Conservation (phyloP, 106 monocot species). For the Dendrobium catenatum region DNA sequence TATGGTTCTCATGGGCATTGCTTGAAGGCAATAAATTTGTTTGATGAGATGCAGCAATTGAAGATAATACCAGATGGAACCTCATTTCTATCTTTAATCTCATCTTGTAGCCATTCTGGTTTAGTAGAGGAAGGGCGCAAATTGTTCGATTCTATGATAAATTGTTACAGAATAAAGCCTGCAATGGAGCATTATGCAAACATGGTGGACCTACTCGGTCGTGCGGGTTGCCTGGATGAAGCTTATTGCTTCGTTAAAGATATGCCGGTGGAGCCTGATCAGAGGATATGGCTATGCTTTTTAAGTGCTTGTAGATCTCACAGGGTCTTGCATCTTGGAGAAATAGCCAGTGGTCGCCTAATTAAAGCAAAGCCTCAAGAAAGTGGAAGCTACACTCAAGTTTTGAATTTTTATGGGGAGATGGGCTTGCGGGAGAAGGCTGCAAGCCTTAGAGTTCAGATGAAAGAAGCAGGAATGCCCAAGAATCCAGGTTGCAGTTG, state of each 20-base stretch:
- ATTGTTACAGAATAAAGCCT: slow-evolving; percentile 20
- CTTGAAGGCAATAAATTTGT: slow-evolving; percentile 24
- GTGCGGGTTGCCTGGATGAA: slow-evolving; percentile 34
- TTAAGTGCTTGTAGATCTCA: slow-evolving; percentile 33
- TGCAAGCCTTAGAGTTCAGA: slow-evolving; percentile 17
- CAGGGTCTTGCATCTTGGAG: slow-evolving; percentile 19
- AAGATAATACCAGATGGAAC: slow-evolving; percentile 24
- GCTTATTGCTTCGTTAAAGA: slow-evolving; percentile 27
- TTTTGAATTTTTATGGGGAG: slow-evolving; percentile 39
- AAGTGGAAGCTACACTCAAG: slow-evolving; percentile 30
- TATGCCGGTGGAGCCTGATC: slow-evolving; percentile 19
- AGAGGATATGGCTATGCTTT: slow-evolving; percentile 29
- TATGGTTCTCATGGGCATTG: slow-evolving; percentile 41
- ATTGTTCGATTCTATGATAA: slow-evolving; percentile 30
- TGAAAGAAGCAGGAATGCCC: slow-evolving; percentile 31
- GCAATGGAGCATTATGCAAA: slow-evolving; percentile 37
- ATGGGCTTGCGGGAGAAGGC: slow-evolving; percentile 35
- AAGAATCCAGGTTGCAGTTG: slow-evolving; percentile 61
- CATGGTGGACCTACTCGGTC: slow-evolving; percentile 38
- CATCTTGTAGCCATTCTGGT: slow-evolving; percentile 45
- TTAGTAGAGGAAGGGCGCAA: slow-evolving; percentile 30
- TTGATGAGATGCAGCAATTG: slow-evolving; percentile 29
- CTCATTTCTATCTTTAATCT: slow-evolving; percentile 47
- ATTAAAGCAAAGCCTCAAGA: slow-evolving; percentile 12
- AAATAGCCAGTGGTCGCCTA: slow-evolving; percentile 25